Conservation (phyloP, 2,329 filamentous ascomycete genomes). For the Scedosporium aurantiacum region DNA sequence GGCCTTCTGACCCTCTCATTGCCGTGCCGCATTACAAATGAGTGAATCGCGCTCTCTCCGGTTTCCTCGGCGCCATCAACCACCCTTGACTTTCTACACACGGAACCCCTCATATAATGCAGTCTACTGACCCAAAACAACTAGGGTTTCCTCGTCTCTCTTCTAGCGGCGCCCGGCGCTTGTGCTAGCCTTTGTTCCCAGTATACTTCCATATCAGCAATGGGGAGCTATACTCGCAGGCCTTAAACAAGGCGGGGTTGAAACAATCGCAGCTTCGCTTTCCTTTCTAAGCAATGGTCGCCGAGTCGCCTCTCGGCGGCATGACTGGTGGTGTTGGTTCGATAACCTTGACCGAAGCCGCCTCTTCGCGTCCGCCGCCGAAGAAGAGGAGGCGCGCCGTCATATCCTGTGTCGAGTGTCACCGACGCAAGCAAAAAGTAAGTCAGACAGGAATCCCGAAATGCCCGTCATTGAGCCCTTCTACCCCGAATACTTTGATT, state of each 20-base stretch:
- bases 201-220: background rate
- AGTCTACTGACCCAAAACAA: no score
- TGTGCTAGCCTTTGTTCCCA: background rate
- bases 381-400: constrained; percentile 49
- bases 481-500: background rate
- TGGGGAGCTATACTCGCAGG: background rate
- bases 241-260: constrained; percentile 1
- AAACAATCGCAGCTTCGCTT: background rate
- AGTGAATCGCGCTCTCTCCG: background rate
- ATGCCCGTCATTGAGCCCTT: background rate
- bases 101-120: background rate
- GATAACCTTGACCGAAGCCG: constrained; percentile 5
- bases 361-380: constrained; percentile 26
- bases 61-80: background rate
- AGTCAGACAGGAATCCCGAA: background rate
- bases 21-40: background rate
- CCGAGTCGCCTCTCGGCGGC: background rate
- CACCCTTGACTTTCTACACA: background rate
- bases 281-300: background rate
- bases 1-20: background rate
- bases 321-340: constrained; percentile 12
- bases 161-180: background rate
- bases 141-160: background rate
- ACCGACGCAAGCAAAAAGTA: constrained; percentile 52
- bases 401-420: constrained; percentile 54